A percentile compares a stretch with the other conserved stretches of the same genome.
Evolutionary conservation across 768 basidiomycete genomes (phyloP).

Genomic region (Kwoniella shandongensis): DNA sequence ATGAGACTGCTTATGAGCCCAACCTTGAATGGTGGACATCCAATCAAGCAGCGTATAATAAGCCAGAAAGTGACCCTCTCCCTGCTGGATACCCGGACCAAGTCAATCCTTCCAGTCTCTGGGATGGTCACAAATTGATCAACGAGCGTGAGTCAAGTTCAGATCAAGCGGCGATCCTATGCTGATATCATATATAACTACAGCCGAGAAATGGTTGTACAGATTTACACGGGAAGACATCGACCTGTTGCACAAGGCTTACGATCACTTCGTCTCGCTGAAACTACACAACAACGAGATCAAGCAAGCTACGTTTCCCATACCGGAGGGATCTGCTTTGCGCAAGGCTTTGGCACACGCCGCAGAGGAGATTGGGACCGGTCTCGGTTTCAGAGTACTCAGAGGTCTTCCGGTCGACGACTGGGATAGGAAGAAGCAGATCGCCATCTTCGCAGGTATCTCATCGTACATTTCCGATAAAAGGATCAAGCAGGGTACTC

Average conservation of each 20-base stretch:
- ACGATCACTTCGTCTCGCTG: constrained; percentile 29
- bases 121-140: constrained; percentile 31
- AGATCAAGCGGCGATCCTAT: neutral
- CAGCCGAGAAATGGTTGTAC: constrained; percentile 33
- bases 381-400: constrained; percentile 31
- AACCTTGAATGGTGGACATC: constrained; percentile 24
- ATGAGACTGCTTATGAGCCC: constrained; percentile 26
- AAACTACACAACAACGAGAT: constrained; percentile 20
- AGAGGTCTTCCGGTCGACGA: constrained; percentile 33
- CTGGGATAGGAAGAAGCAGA: constrained; percentile 25
- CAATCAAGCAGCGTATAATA: constrained; percentile 25
- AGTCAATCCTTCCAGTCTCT: constrained; percentile 15
- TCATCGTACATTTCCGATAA: constrained; percentile 21
- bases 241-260: constrained; percentile 16
- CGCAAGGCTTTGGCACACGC: constrained; percentile 13
- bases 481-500: constrained; percentile 12
- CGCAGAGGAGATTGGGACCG: constrained; percentile 25
- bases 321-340: constrained; percentile 12
- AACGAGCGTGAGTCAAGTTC: constrained; percentile 24
- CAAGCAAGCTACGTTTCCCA: constrained; percentile 22
- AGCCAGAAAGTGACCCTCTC: constrained; percentile 22
- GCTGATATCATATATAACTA: neutral
- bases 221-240: constrained; percentile 23
- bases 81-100: constrained; percentile 25
- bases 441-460: constrained; percentile 29